These are phyloP conservation scores for Vitis hybrid DNA, from an alignment of 177 flowering plant genomes.

Conservation along the genomic window DNA sequence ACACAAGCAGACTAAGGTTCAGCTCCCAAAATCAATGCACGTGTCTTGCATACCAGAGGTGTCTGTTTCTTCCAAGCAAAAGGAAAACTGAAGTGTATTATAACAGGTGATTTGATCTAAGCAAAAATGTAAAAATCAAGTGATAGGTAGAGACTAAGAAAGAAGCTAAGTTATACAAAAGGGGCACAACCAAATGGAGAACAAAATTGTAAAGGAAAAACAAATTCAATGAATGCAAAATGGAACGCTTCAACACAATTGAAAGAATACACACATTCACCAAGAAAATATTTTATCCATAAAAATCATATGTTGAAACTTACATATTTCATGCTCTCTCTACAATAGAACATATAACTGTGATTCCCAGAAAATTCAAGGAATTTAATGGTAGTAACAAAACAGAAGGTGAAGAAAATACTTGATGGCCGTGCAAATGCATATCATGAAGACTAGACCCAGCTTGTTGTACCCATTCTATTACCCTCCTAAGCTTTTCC, in stretches of 20 bases:
- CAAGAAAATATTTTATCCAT: background rate
- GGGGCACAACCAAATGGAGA: background rate
- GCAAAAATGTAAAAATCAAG: too few relatives aligned
- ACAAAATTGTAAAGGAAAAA: conserved; percentile 1
- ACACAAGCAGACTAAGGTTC: background rate
- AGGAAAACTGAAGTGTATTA: background rate
- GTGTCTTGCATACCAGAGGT: background rate
- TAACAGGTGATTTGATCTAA: too few relatives aligned
- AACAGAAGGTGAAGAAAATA: conserved; percentile 14
- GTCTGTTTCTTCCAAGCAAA: background rate
- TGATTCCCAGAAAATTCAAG: too few relatives aligned
- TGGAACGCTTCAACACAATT: background rate
- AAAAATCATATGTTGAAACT: background rate
- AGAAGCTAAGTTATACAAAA: background rate
- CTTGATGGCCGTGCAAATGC: conserved; percentile 24
- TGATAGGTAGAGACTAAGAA: too few relatives aligned
- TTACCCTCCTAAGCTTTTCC: conserved; percentile 62
- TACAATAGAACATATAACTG: too few relatives aligned
- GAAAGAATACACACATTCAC: background rate
- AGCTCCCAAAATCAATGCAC: background rate
- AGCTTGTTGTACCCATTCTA: conserved; percentile 51
- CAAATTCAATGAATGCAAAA: background rate
- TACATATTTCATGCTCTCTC: background rate
- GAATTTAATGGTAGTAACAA: background rate
- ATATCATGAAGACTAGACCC: conserved; percentile 24